These are phyloP conservation scores for Aspergillus sp. DNA, from an alignment of 2,329 filamentous ascomycete genomes.

Conservation along the genomic window DNA sequence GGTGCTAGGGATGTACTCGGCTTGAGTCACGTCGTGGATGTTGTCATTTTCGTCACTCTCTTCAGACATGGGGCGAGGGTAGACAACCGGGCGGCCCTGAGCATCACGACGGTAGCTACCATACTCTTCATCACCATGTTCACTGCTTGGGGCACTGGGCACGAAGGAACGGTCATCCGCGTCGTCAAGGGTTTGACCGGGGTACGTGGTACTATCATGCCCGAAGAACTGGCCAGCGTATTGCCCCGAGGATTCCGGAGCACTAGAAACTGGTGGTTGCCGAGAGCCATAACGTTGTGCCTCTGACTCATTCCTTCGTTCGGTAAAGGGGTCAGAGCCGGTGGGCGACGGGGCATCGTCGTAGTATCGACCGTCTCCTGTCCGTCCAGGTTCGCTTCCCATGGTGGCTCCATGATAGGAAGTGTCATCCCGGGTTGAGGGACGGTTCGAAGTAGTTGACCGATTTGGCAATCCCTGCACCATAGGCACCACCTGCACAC, in stretches of 20 bases:
- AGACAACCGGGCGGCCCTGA: constrained; percentile 56
- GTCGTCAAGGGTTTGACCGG: constrained; percentile 38
- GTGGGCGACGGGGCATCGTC: constrained; percentile 50
- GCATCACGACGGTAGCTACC: constrained; percentile 59
- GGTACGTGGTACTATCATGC: constrained; percentile 27
- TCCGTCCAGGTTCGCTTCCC: constrained; percentile 22
- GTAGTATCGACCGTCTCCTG: constrained; percentile 45
- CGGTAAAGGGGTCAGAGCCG: constrained; percentile 60
- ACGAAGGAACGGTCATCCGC: constrained; percentile 46
- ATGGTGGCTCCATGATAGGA: constrained; percentile 35
- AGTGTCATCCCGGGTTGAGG: constrained; percentile 42
- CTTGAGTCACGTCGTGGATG: constrained; percentile 35
- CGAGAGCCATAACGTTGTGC: constrained; percentile 4
- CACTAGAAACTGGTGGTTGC: constrained; percentile 20
- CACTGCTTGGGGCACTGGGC: constrained; percentile 49
- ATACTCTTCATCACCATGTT: constrained; percentile 67
- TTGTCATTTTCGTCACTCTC: constrained; percentile 52
- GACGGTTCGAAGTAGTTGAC: constrained; percentile 44
- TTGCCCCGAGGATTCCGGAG: constrained; percentile 23
- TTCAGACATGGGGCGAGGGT: constrained; percentile 45
- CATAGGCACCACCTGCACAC: constrained; percentile 94
- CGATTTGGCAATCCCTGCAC: constrained; percentile 62
- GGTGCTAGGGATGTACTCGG: constrained; percentile 19
- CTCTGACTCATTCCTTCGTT: constrained; percentile 30
- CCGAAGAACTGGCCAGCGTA: constrained; percentile 33